Evolutionary conservation across 306 rosid genomes (phyloP).

Genomic region (Sphenostylis stenocarpa): DNA sequence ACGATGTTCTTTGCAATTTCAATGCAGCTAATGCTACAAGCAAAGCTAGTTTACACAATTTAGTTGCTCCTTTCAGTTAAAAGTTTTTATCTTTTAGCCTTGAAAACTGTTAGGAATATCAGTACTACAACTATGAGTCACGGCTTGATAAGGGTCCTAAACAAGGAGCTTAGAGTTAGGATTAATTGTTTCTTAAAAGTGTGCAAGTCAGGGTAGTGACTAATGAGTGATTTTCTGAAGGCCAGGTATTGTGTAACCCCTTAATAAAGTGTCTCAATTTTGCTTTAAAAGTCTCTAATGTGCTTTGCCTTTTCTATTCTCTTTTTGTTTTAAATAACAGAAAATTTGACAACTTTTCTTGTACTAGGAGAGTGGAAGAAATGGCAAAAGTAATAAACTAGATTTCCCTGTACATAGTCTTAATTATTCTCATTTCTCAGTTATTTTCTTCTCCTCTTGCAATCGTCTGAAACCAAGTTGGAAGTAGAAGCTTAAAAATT

Average conservation of each 20-base stretch:
- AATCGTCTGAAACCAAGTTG: conserved; percentile 14
- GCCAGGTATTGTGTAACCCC: conserved; percentile 17
- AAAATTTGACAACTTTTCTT: background rate
- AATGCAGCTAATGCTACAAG: conserved; percentile 45
- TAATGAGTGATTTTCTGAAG: conserved; percentile 26
- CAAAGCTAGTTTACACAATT: conserved; percentile 49
- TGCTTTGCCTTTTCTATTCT: conserved; percentile 3
- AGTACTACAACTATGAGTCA: conserved; percentile 18
- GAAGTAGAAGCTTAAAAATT: conserved; percentile 17
- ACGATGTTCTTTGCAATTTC: conserved; percentile 58
- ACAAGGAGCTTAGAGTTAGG: conserved; percentile 32
- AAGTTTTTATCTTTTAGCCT: background rate
- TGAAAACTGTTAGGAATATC: background rate
- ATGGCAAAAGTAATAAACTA: conserved; percentile 13
- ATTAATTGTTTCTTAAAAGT: conserved; percentile 30
- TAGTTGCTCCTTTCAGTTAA: conserved; percentile 67
- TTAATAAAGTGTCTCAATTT: conserved; percentile 34
- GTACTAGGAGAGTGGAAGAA: conserved; percentile 2
- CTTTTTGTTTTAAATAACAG: background rate
- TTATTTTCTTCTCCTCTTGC: background rate
- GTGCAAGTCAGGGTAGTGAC: conserved; percentile 23
- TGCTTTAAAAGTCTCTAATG: conserved; percentile 21
- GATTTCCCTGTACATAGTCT: background rate
- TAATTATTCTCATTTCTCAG: background rate
- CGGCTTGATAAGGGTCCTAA: conserved; percentile 34